These are phyloP conservation scores for Aspergillus udagawae DNA, from an alignment of 2,329 filamentous ascomycete species.

Conservation along the genomic window DNA sequence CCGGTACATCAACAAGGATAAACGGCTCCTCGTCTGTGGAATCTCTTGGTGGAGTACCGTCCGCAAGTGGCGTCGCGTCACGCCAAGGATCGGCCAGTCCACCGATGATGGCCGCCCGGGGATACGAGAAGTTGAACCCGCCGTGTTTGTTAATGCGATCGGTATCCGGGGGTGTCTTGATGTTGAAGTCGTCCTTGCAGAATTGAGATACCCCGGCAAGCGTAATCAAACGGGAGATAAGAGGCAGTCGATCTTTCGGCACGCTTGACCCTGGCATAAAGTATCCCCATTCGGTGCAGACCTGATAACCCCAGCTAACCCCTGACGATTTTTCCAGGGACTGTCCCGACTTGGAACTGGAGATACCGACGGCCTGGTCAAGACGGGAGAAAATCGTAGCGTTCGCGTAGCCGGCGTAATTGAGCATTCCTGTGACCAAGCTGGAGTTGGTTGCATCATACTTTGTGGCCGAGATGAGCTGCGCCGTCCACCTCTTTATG, in stretches of 20 bases:
- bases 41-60: conserved; percentile 53
- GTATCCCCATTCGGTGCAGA: conserved; percentile 67
- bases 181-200: conserved; percentile 67
- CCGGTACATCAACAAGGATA: conserved; percentile 54
- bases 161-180: conserved; percentile 60
- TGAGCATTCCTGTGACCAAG: conserved; percentile 52
- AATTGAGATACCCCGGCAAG: conserved; percentile 58
- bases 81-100: conserved; percentile 79
- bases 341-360: background rate
- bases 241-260: conserved; percentile 59
- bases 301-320: conserved; percentile 57
- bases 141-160: conserved; percentile 72
- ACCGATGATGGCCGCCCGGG: conserved; percentile 72
- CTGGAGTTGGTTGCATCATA: conserved; percentile 31
- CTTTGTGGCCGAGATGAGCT: conserved; percentile 7
- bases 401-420: conserved; percentile 55
- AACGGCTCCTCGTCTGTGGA: conserved; percentile 66
- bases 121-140: conserved; percentile 67
- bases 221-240: conserved; percentile 68
- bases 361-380: background rate
- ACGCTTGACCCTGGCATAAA: conserved; percentile 69
- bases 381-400: conserved; percentile 41
- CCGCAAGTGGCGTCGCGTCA: conserved; percentile 66
- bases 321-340: conserved; percentile 26
- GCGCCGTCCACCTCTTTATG: conserved; percentile 20